Conservation (phyloP, 768 basidiomycete species). For the Hypsizygus marmoreus region DNA sequence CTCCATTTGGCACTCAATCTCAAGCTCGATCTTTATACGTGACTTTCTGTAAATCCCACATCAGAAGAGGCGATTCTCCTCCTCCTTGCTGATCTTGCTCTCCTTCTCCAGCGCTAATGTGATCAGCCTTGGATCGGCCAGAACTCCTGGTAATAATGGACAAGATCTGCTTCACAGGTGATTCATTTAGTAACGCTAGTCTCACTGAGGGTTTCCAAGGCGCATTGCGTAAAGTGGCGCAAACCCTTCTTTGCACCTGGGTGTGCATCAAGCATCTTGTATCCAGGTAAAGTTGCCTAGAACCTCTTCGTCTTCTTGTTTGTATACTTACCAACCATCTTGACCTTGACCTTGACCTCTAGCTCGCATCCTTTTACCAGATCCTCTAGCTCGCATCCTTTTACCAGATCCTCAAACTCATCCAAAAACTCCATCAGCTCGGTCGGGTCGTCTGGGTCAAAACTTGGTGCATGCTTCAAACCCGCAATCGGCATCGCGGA, state of each 20-base stretch:
- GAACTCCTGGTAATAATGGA: conserved; percentile 2
- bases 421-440: conserved; percentile 12
- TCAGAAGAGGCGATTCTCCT: conserved; percentile 4
- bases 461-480: conserved; percentile 6
- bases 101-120: neutral
- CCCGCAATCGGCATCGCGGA: conserved; percentile 4
- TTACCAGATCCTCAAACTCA: conserved; percentile 16
- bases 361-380: conserved; percentile 11
- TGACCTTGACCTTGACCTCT: conserved; percentile 10
- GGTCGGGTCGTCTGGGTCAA: neutral
- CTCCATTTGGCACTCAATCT: too few relatives aligned
- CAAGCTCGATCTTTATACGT: too few relatives aligned
- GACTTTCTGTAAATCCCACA: too few relatives aligned
- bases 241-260: conserved; percentile 3
- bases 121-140: conserved; percentile 1
- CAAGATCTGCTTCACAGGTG: neutral
- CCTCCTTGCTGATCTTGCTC: neutral
- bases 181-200: neutral
- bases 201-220: neutral
- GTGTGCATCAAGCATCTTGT: conserved; percentile 9
- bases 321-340: conserved; percentile 10
- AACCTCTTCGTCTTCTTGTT: conserved; percentile 10
- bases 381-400: conserved; percentile 15
- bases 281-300: conserved; percentile 13
- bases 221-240: neutral